Percentiles rank a stretch among this genome's conserved stretches.
phyloP scores from a whole-genome alignment of 495 filamentous ascomycete species.

The Platismatia glauca region DNA sequence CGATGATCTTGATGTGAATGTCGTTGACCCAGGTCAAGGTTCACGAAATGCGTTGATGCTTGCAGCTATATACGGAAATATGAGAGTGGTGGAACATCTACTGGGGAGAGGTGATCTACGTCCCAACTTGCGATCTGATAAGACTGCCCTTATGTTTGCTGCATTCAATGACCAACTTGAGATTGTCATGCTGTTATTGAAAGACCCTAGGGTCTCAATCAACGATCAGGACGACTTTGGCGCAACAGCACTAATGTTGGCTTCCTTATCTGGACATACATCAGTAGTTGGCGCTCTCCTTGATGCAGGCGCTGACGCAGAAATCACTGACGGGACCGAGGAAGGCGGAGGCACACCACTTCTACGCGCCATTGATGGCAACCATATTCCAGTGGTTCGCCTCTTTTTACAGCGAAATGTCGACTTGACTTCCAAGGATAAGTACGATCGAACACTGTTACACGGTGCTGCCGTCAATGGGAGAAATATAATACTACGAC shows the following conservation, averaged over 20 bases:
- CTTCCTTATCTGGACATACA: neutral
- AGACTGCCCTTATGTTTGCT: slow-evolving; percentile 17
- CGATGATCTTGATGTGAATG: slow-evolving; percentile 10
- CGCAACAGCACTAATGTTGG: slow-evolving; percentile 9
- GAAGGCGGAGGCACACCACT: slow-evolving; percentile 18
- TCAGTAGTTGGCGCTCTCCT: slow-evolving; percentile 6
- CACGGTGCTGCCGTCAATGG: slow-evolving; percentile 18
- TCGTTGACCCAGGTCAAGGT: slow-evolving; percentile 6
- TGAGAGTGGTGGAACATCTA: slow-evolving; percentile 6
- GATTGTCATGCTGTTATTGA: slow-evolving; percentile 4
- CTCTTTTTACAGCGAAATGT: slow-evolving; percentile 26
- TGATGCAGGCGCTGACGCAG: slow-evolving; percentile 11
- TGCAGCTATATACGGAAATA: slow-evolving; percentile 7
- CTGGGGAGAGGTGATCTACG: slow-evolving; percentile 8
- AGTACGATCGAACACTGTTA: slow-evolving; percentile 14
- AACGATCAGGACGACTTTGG: slow-evolving; percentile 1
- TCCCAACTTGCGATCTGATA: slow-evolving; percentile 9
- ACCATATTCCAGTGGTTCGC: slow-evolving; percentile 22
- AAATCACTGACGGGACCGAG: slow-evolving; percentile 9
- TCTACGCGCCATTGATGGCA: slow-evolving; percentile 22
- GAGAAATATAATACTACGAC: slow-evolving; percentile 4
- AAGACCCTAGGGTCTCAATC: slow-evolving; percentile 6
- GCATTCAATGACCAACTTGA: slow-evolving; percentile 4
- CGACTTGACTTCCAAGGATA: slow-evolving; percentile 17
- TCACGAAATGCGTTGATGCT: slow-evolving; percentile 16